Percentiles rank a stretch among this genome's conserved stretches.
Conservation (phyloP, 1,284 basidiomycete species). For the Phlebopus sp. region DNA sequence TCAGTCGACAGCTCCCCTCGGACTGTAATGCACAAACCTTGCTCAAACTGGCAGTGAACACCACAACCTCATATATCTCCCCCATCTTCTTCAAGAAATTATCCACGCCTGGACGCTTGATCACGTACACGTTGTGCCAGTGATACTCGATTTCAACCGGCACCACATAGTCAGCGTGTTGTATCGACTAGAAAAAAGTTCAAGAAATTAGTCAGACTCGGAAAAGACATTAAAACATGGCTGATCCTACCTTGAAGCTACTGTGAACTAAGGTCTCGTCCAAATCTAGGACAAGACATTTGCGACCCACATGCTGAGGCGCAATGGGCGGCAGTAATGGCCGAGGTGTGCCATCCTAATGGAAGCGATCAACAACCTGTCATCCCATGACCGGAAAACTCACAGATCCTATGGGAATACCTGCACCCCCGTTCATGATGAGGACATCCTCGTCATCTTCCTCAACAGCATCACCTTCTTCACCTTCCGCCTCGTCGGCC, state of each 20-base stretch:
- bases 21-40: constrained; percentile 55
- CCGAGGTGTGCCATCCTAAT: constrained; percentile 77
- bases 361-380: constrained; percentile 6
- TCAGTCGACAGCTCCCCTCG: constrained; percentile 1
- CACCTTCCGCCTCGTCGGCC: constrained; percentile 37
- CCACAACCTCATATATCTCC: constrained; percentile 96
- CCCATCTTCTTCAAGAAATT: constrained; percentile 97
- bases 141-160: constrained; percentile 99
- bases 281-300: constrained; percentile 92
- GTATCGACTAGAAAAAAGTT: constrained; percentile 69
- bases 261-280: constrained; percentile 96
- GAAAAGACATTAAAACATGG: not conserved
- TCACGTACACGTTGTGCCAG: constrained; percentile 98
- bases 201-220: constrained; percentile 15
- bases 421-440: constrained; percentile 78
- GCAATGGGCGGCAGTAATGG: constrained; percentile 81
- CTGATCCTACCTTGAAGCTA: constrained; percentile 75
- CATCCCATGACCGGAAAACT: constrained; percentile 28
- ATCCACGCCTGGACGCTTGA: constrained; percentile 98
- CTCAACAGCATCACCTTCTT: constrained; percentile 51
- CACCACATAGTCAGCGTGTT: constrained; percentile 95
- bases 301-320: constrained; percentile 75
- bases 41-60: constrained; percentile 96
- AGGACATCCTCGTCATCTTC: constrained; percentile 78
- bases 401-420: constrained; percentile 78